Evolutionary conservation across 2,329 filamentous ascomycete species (phyloP).

Genomic region (Tolypocladium tropicale): DNA sequence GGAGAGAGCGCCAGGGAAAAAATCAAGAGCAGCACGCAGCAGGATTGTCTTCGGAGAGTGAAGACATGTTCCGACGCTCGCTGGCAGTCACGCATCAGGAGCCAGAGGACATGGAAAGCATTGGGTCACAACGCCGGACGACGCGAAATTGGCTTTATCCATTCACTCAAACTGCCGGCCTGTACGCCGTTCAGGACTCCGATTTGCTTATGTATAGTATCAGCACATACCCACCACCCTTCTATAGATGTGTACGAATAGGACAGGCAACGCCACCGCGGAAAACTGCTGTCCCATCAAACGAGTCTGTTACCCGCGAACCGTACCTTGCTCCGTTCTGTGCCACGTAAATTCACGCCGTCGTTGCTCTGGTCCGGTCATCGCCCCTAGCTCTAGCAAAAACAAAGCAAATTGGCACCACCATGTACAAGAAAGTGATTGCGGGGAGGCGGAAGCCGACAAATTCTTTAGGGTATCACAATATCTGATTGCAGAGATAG

Average conservation of each 20-base stretch:
- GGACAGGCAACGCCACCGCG: not conserved
- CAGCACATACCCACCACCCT: not conserved
- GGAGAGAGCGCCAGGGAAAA: not conserved
- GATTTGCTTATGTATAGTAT: not conserved
- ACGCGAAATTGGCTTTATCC: not conserved
- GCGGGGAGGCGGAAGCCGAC: slow-evolving; percentile 9
- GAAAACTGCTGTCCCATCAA: not conserved
- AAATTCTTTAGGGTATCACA: slow-evolving; percentile 26
- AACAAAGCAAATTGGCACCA: not conserved
- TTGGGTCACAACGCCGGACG: not conserved
- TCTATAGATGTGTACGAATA: not conserved
- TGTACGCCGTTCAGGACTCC: not conserved
- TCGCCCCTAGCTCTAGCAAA: not conserved
- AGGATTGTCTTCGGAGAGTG: not conserved
- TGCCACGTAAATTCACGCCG: not conserved
- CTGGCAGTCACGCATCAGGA: not conserved
- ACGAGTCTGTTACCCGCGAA: not conserved
- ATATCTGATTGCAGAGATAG: slow-evolving; percentile 18
- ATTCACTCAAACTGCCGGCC: not conserved
- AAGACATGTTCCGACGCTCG: not conserved
- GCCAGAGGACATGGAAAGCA: not conserved
- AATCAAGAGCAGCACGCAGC: not conserved
- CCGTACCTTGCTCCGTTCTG: not conserved
- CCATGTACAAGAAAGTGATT: slow-evolving; percentile 1
- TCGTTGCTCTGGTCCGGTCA: not conserved